phyloP scores from a whole-genome alignment of 2,329 filamentous ascomycete genomes.

The Aureobasidium mangrovei region DNA sequence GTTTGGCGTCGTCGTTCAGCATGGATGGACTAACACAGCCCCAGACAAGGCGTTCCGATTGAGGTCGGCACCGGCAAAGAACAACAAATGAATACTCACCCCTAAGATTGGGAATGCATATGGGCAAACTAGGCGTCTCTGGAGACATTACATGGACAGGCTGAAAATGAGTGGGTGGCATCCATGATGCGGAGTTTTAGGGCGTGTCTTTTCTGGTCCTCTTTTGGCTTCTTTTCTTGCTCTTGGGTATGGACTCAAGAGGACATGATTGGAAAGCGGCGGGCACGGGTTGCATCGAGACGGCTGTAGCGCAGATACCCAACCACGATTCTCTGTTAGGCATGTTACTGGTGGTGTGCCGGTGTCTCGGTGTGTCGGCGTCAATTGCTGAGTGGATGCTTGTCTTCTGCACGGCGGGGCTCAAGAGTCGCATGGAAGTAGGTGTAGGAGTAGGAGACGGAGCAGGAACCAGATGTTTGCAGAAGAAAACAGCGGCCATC shows the following conservation, averaged over 20 bases:
- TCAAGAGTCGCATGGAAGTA: no score
- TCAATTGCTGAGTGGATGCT: no score
- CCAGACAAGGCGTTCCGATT: constrained; percentile 41
- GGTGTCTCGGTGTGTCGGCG: no score
- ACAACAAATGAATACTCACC: not conserved
- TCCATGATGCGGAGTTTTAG: not conserved
- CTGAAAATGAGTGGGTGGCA: not conserved
- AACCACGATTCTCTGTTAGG: not conserved
- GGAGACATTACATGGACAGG: constrained; percentile 1
- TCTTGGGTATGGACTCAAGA: no score
- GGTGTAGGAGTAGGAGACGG: no score
- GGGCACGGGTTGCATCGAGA: not conserved
- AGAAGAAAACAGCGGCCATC: constrained; percentile 10
- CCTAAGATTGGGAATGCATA: not conserved
- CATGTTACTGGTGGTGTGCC: not conserved
- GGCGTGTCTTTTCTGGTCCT: not conserved
- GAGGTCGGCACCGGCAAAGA: constrained; percentile 26
- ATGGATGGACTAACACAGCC: not conserved
- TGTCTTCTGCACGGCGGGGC: no score
- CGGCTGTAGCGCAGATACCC: not conserved
- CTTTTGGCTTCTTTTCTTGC: no score
- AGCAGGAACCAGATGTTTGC: not conserved
- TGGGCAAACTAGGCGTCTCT: constrained; percentile 1
- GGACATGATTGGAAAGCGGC: no score
- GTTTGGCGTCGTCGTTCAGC: not conserved